Evolutionary conservation across 75 land plant species (phyloP).

Genomic region (Pseudotsuga menziesii): DNA sequence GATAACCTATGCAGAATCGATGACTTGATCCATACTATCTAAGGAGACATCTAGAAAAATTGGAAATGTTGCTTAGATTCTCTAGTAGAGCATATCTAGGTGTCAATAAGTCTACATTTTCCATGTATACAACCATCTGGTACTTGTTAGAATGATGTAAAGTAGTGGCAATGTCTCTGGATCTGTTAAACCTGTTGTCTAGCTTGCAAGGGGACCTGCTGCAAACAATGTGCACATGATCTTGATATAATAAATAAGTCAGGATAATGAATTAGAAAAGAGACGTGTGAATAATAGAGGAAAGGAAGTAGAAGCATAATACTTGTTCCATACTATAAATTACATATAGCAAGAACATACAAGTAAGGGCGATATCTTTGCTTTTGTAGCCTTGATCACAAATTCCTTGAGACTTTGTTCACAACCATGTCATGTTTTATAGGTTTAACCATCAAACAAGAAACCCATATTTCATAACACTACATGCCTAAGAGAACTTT

Average conservation of each 20-base stretch:
- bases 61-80: slow-evolving; percentile 87
- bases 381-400: slow-evolving; percentile 46
- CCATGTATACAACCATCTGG: slow-evolving; percentile 87
- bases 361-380: slow-evolving; percentile 69
- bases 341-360: slow-evolving; percentile 36
- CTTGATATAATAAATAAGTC: slow-evolving; percentile 27
- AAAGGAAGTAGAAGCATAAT: background rate
- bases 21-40: slow-evolving; percentile 81
- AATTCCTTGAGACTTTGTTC: slow-evolving; percentile 60
- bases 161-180: slow-evolving; percentile 60
- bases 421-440: slow-evolving; percentile 32
- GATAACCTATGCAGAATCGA: slow-evolving; percentile 78
- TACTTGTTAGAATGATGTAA: slow-evolving; percentile 69
- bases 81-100: slow-evolving; percentile 93
- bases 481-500: background rate
- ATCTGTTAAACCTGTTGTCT: slow-evolving; percentile 89
- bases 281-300: background rate
- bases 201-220: slow-evolving; percentile 99
- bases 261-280: background rate
- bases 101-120: slow-evolving; percentile 73
- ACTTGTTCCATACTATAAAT: background rate
- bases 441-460: background rate
- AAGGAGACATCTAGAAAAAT: slow-evolving; percentile 62
- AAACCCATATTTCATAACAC: background rate
- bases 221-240: slow-evolving; percentile 89